Evolutionary conservation across 1,284 basidiomycete genomes (phyloP).

Genomic region (Entoloma clypeatum): DNA sequence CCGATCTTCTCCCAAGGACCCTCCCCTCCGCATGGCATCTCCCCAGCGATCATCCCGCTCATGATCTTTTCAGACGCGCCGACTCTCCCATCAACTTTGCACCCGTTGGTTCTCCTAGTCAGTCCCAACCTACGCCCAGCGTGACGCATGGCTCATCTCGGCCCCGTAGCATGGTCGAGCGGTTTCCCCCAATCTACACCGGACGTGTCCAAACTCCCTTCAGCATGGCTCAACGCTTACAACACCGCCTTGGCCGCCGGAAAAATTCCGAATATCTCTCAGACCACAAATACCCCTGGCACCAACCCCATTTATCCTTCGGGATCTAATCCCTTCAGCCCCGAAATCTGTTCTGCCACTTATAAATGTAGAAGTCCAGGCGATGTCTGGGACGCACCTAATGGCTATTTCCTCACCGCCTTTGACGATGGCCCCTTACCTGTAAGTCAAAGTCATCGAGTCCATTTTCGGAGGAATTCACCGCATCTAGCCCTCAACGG

Average conservation of each 20-base stretch:
- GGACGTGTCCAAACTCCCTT: constrained; percentile 46
- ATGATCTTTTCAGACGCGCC: constrained; percentile 54
- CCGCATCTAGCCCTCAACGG: constrained; percentile 26
- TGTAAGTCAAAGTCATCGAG: constrained; percentile 32
- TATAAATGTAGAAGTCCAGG: constrained; percentile 57
- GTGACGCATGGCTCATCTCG: no score
- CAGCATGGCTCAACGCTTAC: constrained; percentile 66
- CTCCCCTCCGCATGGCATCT: constrained; percentile 58
- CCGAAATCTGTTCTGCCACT: constrained; percentile 61
- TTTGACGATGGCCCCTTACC: constrained; percentile 81
- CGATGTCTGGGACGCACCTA: constrained; percentile 71
- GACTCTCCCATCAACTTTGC: constrained; percentile 47
- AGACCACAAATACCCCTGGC: constrained; percentile 37
- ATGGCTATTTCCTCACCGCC: constrained; percentile 51
- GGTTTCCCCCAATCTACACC: constrained; percentile 47
- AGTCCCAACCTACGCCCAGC: constrained; percentile 17
- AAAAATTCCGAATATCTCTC: constrained; percentile 68
- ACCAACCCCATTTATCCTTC: constrained; percentile 54
- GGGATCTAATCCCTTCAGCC: constrained; percentile 48
- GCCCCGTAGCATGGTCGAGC: constrained; percentile 58
- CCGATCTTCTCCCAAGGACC: constrained; percentile 25
- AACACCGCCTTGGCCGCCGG: constrained; percentile 61
- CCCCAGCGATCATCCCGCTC: constrained; percentile 49
- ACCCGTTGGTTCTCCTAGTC: constrained; percentile 56
- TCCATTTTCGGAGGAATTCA: not conserved